Conservation (phyloP, 208 protist genomes). For the Polymyxa betae region DNA sequence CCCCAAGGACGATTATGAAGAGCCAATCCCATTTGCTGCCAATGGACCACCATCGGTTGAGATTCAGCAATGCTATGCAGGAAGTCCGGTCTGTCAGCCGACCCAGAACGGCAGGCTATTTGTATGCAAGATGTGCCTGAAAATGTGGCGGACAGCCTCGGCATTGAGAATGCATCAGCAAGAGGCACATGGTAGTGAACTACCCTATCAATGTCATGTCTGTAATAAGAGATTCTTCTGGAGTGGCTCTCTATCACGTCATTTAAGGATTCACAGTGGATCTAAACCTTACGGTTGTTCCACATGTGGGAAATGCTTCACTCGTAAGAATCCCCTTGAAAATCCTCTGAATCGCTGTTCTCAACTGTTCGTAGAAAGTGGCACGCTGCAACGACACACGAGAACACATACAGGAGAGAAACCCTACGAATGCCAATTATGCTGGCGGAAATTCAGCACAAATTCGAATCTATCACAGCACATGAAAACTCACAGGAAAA, state of each 20-base stretch:
- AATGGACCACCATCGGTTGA: too few relatives aligned
- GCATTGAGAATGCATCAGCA: neutral
- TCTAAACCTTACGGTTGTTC: constrained; percentile 41
- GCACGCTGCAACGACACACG: constrained; percentile 29
- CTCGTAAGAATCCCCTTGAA: too few relatives aligned
- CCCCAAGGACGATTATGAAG: too few relatives aligned
- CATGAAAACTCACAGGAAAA: constrained; percentile 43
- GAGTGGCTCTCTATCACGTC: constrained; percentile 34
- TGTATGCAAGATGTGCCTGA: constrained; percentile 6
- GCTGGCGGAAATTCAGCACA: constrained; percentile 46
- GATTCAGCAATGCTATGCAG: too few relatives aligned
- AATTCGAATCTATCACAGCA: constrained; percentile 52
- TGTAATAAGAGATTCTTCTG: constrained; percentile 53
- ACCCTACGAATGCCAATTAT: constrained; percentile 51
- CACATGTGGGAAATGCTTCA: constrained; percentile 14
- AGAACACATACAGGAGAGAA: constrained; percentile 54
- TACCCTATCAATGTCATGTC: constrained; percentile 52
- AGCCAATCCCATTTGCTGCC: too few relatives aligned
- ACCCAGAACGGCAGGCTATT: too few relatives aligned
- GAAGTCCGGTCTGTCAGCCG: too few relatives aligned
- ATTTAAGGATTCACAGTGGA: constrained; percentile 53
- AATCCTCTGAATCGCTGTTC: too few relatives aligned
- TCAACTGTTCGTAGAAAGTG: neutral
- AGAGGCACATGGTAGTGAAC: constrained; percentile 19
- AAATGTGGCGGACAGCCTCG: constrained; percentile 4